A percentile compares a stretch with the other conserved stretches of the same genome.
Evolutionary conservation across 129 eudicot species (phyloP).

Genomic region (Calendula officinalis): DNA sequence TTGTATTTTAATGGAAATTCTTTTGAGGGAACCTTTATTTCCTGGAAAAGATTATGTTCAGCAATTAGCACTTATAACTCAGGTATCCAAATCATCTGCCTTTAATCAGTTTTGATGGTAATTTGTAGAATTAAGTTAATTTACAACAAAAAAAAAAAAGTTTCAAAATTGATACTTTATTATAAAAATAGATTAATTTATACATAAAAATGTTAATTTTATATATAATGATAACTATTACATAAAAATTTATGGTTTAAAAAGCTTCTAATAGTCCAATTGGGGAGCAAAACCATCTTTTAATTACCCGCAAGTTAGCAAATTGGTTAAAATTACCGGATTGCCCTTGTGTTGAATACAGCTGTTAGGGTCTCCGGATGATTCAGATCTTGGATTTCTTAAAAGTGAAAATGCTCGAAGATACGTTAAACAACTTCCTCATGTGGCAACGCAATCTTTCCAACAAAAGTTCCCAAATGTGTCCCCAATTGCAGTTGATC

Average conservation of each 20-base stretch:
- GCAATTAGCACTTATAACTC: slow-evolving; percentile 73
- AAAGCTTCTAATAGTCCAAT: too few species aligned
- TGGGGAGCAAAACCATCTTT: too few species aligned
- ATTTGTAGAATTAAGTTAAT: too few species aligned
- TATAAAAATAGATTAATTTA: too few species aligned
- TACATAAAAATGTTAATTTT: too few species aligned
- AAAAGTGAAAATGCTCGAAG: slow-evolving; percentile 80
- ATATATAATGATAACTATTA: too few species aligned
- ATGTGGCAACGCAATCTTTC: slow-evolving; percentile 59
- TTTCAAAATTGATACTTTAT: too few species aligned
- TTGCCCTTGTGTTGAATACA: slow-evolving; percentile 20
- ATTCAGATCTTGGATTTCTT: slow-evolving; percentile 82
- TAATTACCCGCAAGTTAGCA: too few species aligned
- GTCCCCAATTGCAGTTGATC: slow-evolving; percentile 74
- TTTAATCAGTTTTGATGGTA: not conserved
- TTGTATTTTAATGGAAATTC: slow-evolving; percentile 86
- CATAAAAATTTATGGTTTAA: too few species aligned
- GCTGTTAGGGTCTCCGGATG: slow-evolving; percentile 90
- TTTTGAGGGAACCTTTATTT: slow-evolving; percentile 76
- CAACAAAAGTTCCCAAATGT: slow-evolving; percentile 65
- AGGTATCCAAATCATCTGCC: slow-evolving; percentile 45
- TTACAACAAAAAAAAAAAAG: too few species aligned
- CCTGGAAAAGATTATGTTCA: slow-evolving; percentile 95
- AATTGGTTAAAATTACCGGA: not conserved
- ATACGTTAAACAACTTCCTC: slow-evolving; percentile 79